phyloP scores from a whole-genome alignment of 1,284 basidiomycete genomes.

The Volvariella surrecta region DNA sequence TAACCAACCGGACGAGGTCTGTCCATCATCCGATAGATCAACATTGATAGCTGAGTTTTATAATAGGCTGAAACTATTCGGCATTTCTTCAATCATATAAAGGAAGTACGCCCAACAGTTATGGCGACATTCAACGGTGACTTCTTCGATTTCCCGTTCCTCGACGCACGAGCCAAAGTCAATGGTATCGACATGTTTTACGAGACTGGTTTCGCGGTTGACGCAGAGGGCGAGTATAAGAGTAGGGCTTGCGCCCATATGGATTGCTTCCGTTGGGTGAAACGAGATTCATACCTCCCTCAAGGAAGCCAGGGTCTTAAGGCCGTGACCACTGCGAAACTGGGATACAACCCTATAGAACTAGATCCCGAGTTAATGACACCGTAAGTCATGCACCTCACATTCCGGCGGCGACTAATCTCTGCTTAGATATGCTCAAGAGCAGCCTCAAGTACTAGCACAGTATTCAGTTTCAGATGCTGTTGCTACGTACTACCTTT shows the following conservation, averaged over 20 bases:
- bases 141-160: conserved; percentile 98
- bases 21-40: conserved; percentile 12
- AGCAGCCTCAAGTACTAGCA: conserved; percentile 92
- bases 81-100: conserved; percentile 92
- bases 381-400: conserved; percentile 50
- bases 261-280: conserved; percentile 99
- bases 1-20: conserved; percentile 90
- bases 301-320: conserved; percentile 99
- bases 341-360: conserved; percentile 97
- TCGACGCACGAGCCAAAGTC: conserved; percentile 79
- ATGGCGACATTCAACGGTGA: conserved; percentile 99
- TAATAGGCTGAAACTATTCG: conserved; percentile 66
- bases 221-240: conserved; percentile 95
- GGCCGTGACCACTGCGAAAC: conserved; percentile 93
- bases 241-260: conserved; percentile 92
- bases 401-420: background rate
- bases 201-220: conserved; percentile 90
- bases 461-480: conserved; percentile 99
- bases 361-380: conserved; percentile 99
- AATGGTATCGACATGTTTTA: conserved; percentile 97
- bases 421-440: conserved; percentile 77
- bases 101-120: conserved; percentile 90
- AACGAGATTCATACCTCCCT: conserved; percentile 98
- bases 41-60: conserved; percentile 3
- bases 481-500: conserved; percentile 98